These are phyloP conservation scores for Earliella scabrosa DNA, from an alignment of 1,284 basidiomycete species.

Conservation along the genomic window DNA sequence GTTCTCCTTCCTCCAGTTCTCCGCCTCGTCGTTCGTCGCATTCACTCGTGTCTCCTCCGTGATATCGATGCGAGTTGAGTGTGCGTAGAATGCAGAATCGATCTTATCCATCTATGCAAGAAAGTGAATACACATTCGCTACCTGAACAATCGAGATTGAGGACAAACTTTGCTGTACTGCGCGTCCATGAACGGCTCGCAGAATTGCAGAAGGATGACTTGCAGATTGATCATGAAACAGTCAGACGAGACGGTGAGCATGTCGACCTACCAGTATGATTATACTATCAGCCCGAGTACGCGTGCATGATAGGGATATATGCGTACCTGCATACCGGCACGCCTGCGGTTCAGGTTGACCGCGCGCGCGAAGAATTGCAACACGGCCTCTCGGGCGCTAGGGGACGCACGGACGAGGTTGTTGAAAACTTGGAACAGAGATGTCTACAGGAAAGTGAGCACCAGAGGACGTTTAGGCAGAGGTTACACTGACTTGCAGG, in stretches of 20 bases:
- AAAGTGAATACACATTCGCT: background rate
- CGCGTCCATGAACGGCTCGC: conserved; percentile 97
- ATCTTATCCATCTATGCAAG: conserved; percentile 85
- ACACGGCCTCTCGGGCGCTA: conserved; percentile 79
- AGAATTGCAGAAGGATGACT: conserved; percentile 81
- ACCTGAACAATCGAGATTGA: too few relatives aligned
- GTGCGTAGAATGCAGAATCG: conserved; percentile 82
- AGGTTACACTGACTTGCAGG: conserved; percentile 64
- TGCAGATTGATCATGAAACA: conserved; percentile 95
- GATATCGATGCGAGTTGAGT: conserved; percentile 73
- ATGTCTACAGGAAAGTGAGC: conserved; percentile 48
- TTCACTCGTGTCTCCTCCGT: conserved; percentile 92
- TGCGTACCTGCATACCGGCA: conserved; percentile 82
- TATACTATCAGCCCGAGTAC: background rate
- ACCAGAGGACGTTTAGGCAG: background rate
- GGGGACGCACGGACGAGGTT: conserved; percentile 84
- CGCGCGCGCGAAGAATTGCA: conserved; percentile 83
- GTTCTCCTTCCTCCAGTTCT: conserved; percentile 68
- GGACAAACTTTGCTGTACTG: conserved; percentile 82
- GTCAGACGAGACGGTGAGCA: conserved; percentile 86
- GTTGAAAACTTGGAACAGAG: conserved; percentile 91
- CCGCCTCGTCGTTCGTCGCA: conserved; percentile 84
- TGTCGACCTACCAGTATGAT: conserved; percentile 64
- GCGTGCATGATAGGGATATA: background rate
- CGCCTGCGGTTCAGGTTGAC: conserved; percentile 84